Conservation (phyloP, 176 grass and related monocot species). For the Oryza glumipatula region DNA sequence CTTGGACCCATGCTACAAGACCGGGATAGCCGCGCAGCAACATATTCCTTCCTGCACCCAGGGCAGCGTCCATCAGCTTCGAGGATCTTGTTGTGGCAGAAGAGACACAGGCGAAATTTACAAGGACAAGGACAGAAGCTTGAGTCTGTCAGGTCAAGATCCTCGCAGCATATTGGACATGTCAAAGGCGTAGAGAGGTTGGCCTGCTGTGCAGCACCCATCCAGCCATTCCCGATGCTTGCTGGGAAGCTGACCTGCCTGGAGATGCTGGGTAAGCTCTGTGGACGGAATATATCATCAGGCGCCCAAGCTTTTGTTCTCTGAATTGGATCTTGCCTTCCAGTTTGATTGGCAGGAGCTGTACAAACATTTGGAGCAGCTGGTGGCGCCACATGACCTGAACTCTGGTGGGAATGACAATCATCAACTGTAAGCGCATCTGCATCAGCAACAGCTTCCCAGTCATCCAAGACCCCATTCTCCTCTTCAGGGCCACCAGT, state of each 20-base stretch:
- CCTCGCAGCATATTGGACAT: slow-evolving; percentile 91
- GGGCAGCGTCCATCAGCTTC: slow-evolving; percentile 88
- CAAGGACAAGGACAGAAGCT: slow-evolving; percentile 92
- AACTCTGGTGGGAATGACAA: slow-evolving; percentile 47
- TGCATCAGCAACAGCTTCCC: slow-evolving; percentile 94
- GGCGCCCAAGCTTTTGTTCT: slow-evolving; percentile 78
- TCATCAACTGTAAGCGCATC: slow-evolving; percentile 50
- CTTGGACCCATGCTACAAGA: slow-evolving; percentile 88
- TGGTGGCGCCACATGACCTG: slow-evolving; percentile 2
- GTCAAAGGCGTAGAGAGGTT: slow-evolving; percentile 59
- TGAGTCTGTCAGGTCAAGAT: slow-evolving; percentile 81
- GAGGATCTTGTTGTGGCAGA: slow-evolving; percentile 93
- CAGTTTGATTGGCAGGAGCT: slow-evolving; percentile 22
- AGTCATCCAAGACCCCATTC: slow-evolving; percentile 80
- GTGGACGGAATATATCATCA: slow-evolving; percentile 80
- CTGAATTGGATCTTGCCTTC: slow-evolving; percentile 42
- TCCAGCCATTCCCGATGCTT: slow-evolving; percentile 48
- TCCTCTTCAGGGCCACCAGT: slow-evolving; percentile 64
- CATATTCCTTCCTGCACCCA: slow-evolving; percentile 94
- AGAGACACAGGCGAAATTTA: slow-evolving; percentile 89
- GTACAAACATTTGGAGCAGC: neutral
- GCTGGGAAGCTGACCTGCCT: slow-evolving; percentile 78
- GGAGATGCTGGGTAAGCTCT: slow-evolving; percentile 79
- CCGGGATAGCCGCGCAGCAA: slow-evolving; percentile 51
- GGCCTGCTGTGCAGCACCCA: slow-evolving; percentile 40